Conservation (phyloP, 495 filamentous ascomycete species). For the Talaromyces borbonicus region DNA sequence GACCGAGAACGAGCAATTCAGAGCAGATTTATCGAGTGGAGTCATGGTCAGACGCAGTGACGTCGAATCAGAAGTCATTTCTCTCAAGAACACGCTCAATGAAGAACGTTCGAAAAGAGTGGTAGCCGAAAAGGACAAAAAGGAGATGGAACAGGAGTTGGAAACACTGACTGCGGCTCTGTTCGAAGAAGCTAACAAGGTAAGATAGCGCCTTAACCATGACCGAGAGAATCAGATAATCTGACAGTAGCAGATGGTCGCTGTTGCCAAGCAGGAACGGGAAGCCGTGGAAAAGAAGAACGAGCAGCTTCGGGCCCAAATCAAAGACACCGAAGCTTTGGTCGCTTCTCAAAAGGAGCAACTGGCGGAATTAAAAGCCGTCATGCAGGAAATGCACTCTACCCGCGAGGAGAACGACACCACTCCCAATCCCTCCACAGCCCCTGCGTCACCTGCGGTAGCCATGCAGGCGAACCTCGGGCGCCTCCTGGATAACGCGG, state of each 20-base stretch:
- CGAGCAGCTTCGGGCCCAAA: slow-evolving; percentile 65
- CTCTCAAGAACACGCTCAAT: slow-evolving; percentile 53
- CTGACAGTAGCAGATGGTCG: slow-evolving; percentile 62
- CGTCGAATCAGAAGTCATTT: slow-evolving; percentile 59
- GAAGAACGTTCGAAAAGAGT: slow-evolving; percentile 51
- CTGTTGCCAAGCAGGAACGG: slow-evolving; percentile 60
- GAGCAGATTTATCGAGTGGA: slow-evolving; percentile 58
- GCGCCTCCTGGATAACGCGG: slow-evolving; percentile 31
- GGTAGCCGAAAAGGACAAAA: slow-evolving; percentile 60
- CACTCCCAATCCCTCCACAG: slow-evolving; percentile 47
- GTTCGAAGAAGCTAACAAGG: slow-evolving; percentile 91
- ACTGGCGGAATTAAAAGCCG: slow-evolving; percentile 76
- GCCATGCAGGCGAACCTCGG: slow-evolving; percentile 20
- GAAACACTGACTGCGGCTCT: slow-evolving; percentile 81
- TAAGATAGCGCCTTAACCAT: slow-evolving; percentile 20
- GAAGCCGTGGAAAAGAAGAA: slow-evolving; percentile 69
- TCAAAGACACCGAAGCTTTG: slow-evolving; percentile 77
- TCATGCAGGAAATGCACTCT: slow-evolving; percentile 79
- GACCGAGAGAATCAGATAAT: not conserved
- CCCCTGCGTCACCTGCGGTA: slow-evolving; percentile 57
- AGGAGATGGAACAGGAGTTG: slow-evolving; percentile 68
- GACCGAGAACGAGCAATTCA: slow-evolving; percentile 54
- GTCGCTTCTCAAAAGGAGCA: slow-evolving; percentile 88
- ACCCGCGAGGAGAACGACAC: slow-evolving; percentile 58
- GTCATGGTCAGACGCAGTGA: slow-evolving; percentile 60